phyloP scores from a whole-genome alignment of 805 yeast species.

The Metschnikowia gelsemii region DNA sequence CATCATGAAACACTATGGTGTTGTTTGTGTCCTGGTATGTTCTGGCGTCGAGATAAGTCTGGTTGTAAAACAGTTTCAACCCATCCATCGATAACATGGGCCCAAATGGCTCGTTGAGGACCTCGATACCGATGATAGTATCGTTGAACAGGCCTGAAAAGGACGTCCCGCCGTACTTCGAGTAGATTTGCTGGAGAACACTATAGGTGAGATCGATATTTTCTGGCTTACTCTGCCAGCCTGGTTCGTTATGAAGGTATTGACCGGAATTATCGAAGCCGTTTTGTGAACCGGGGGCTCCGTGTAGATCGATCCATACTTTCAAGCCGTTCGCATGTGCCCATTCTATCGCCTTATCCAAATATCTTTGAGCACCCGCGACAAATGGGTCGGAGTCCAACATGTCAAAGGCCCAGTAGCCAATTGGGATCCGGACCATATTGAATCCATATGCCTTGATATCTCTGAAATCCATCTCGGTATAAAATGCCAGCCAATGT shows the following conservation, averaged over 20 bases:
- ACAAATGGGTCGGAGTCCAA: slow-evolving; percentile 59
- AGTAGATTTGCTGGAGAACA: slow-evolving; percentile 17
- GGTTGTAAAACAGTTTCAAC: slow-evolving; percentile 29
- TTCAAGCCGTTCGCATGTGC: slow-evolving; percentile 56
- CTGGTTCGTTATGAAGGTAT: slow-evolving; percentile 11
- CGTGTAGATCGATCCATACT: slow-evolving; percentile 76
- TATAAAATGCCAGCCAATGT: slow-evolving; percentile 62
- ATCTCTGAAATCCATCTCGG: slow-evolving; percentile 54
- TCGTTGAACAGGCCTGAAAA: slow-evolving; percentile 13
- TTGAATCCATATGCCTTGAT: slow-evolving; percentile 58
- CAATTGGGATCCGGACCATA: slow-evolving; percentile 74
- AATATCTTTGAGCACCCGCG: slow-evolving; percentile 61
- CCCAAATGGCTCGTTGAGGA: slow-evolving; percentile 21
- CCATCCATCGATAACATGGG: slow-evolving; percentile 16
- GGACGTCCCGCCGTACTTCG: slow-evolving; percentile 15
- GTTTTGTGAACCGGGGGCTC: slow-evolving; percentile 82
- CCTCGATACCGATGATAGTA: slow-evolving; percentile 19
- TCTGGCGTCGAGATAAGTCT: slow-evolving; percentile 35
- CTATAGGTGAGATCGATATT: slow-evolving; percentile 21
- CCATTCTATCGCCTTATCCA: slow-evolving; percentile 69
- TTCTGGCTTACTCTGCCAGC: slow-evolving; percentile 15
- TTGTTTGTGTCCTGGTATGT: slow-evolving; percentile 32
- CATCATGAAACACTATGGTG: slow-evolving; percentile 62
- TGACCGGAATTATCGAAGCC: slow-evolving; percentile 81
- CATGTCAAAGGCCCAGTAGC: slow-evolving; percentile 73